Conservation (phyloP, 116 monocot genomes). For the Trichopus zeylanicus region DNA sequence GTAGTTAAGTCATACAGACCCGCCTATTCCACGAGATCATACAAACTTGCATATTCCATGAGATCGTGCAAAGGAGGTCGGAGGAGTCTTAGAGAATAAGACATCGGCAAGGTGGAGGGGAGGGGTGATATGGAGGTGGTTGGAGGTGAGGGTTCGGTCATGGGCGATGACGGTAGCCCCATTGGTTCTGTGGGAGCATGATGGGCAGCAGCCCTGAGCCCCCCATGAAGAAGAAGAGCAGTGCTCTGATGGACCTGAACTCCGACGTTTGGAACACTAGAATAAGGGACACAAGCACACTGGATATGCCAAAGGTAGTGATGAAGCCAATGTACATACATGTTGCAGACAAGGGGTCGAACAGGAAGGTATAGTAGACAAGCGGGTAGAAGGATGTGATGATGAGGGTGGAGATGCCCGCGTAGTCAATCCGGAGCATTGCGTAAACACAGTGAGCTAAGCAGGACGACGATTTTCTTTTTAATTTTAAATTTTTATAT, state of each 20-base stretch:
- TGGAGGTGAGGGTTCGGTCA: too few relatives aligned
- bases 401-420: background rate
- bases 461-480: background rate
- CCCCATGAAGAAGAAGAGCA: conserved; percentile 1
- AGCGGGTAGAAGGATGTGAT: conserved; percentile 7
- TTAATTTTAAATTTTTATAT: too few relatives aligned
- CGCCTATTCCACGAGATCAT: too few relatives aligned
- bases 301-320: conserved; percentile 3
- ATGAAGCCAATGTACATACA: conserved; percentile 11
- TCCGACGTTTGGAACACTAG: background rate
- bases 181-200: too few relatives aligned
- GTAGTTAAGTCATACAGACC: too few relatives aligned
- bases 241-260: background rate
- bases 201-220: conserved; percentile 4
- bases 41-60: too few relatives aligned
- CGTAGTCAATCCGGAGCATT: conserved; percentile 4
- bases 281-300: background rate
- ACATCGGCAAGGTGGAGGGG: too few relatives aligned
- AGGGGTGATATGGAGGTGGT: too few relatives aligned
- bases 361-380: conserved; percentile 2
- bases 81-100: too few relatives aligned
- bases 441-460: background rate
- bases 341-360: conserved; percentile 3
- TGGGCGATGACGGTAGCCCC: too few relatives aligned
- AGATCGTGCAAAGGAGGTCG: too few relatives aligned